A percentile compares a stretch with the other conserved stretches of the same genome.
These are phyloP conservation scores for Fusarium setosum DNA, from an alignment of 2,329 filamentous ascomycete genomes.

Conservation along the genomic window DNA sequence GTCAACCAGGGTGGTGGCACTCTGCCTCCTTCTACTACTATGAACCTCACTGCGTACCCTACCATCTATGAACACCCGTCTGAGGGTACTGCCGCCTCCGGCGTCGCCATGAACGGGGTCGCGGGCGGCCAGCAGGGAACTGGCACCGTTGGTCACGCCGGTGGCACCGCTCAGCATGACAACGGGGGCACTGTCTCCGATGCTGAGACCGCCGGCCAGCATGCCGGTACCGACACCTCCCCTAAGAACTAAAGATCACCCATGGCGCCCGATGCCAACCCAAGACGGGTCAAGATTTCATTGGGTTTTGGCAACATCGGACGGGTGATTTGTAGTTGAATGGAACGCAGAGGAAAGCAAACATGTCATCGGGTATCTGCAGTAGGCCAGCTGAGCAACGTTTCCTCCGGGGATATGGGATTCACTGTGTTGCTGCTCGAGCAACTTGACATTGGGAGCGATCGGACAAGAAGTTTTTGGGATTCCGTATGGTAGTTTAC, in stretches of 20 bases:
- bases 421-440: conserved; percentile 11
- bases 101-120: background rate
- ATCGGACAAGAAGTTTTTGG: background rate
- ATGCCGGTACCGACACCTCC: background rate
- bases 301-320: background rate
- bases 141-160: background rate
- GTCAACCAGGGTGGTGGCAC: background rate
- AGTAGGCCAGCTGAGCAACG: conserved; percentile 7
- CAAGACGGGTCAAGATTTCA: background rate
- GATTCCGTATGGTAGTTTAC: conserved; percentile 1
- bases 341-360: background rate
- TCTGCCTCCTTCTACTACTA: background rate
- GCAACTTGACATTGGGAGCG: background rate
- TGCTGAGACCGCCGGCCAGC: too few relatives aligned
- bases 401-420: conserved; percentile 1
- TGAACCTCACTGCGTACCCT: background rate
- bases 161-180: background rate
- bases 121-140: background rate
- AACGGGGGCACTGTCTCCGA: background rate
- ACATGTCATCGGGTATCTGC: conserved; percentile 1
- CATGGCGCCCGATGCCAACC: too few relatives aligned
- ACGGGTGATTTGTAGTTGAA: background rate
- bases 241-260: background rate
- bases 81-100: background rate
- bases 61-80: background rate